Base-by-base conservation (phyloP, 2,329 filamentous ascomycete species). In the Aspergillus novofumigatus region DNA sequence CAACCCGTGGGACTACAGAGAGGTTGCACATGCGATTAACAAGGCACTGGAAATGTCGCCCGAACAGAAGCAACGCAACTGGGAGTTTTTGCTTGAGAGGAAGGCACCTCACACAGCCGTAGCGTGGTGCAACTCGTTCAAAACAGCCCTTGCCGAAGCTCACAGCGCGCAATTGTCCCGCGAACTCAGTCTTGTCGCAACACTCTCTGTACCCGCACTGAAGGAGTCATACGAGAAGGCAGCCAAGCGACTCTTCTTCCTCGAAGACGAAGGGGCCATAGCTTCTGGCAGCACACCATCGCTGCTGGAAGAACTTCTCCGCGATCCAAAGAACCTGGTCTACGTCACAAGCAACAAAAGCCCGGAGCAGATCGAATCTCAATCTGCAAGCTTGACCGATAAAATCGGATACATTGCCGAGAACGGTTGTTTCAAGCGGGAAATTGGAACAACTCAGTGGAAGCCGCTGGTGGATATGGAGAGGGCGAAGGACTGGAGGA, bases 1-100 rank as follows among this genome's bases (percentile, higher is more conserved):
- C 67, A 97, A 97, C 68, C 93, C 93, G 0, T 97, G 93, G 93
- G 90, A 96, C 71, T 96, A 96, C 72, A 85, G 87, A 45, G 85
- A 91, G 70, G 94, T 90, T 66, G 91, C 92, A 51, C 86, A 93
- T 26, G 89, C 91, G 4, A 92, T 97, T 75, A 88, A 89, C 69
- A 79, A 81, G 53, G 91, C 92, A 1, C 78, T 97, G 11, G 89
- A 93, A 66, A 96, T 96, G 91, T 78, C 77, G 1, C 80, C 85
- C 0, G 83, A 86, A 8, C 90, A 96, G 70, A 93, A 89, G 75
- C 77, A 85, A 59, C 73, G 76, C 6, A 85, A 92, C 20, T 97
- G 92, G 88, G 78, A 81, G 20, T 86, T 86, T 57, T 78, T 97
- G 42, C 84, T 90, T 63, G 76, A 86, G 48, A 82, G 86, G 21